These are phyloP conservation scores for Penstemon barbatus DNA, from an alignment of 257 asterid genomes.

Conservation along the genomic window DNA sequence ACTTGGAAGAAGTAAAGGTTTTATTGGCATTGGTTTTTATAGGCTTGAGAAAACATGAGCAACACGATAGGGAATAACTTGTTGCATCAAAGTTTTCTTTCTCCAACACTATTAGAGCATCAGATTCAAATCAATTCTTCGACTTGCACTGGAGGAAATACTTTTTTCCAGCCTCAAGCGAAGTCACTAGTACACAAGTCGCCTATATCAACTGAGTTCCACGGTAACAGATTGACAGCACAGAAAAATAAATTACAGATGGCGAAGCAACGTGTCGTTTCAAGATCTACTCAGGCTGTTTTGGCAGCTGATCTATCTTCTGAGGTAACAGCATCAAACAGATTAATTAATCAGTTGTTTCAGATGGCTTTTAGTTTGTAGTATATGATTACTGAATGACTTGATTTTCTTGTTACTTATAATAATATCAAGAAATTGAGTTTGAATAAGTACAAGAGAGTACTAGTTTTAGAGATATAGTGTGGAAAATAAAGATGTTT, in stretches of 20 bases:
- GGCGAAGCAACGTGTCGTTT: constrained; percentile 49
- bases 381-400: no score
- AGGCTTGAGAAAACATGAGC: constrained; percentile 46
- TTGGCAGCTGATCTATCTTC: constrained; percentile 60
- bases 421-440: neutral
- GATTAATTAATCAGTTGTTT: neutral
- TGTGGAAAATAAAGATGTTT: no score
- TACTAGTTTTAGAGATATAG: no score
- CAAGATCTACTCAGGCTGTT: constrained; percentile 56
- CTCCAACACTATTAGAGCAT: no score
- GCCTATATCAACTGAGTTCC: constrained; percentile 24
- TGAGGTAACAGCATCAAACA: constrained; percentile 42
- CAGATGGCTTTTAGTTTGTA: neutral
- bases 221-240: constrained; percentile 37
- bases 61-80: constrained; percentile 75
- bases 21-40: no score
- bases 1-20: no score
- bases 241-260: constrained; percentile 45
- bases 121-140: constrained; percentile 51
- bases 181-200: constrained; percentile 45
- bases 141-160: constrained; percentile 58
- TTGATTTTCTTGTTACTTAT: neutral
- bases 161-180: constrained; percentile 67
- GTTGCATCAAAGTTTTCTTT: constrained; percentile 51
- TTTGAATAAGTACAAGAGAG: no score